phyloP scores from a whole-genome alignment of 1,284 basidiomycete genomes.

The Tetrapyrgos nigripes region DNA sequence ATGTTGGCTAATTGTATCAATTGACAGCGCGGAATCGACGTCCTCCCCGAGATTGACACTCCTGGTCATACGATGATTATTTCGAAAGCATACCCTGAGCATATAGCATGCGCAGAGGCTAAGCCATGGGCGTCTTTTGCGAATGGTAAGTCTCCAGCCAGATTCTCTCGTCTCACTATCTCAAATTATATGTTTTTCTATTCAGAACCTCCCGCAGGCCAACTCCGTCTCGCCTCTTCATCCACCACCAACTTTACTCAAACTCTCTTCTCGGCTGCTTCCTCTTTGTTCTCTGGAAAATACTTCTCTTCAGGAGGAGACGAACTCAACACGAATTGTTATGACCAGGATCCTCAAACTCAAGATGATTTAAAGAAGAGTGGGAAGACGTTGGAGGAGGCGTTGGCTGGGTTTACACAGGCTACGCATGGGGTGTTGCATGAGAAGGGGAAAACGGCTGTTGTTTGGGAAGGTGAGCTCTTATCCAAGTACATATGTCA shows the following conservation, averaged over 20 bases:
- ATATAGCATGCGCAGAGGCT: slow-evolving; percentile 73
- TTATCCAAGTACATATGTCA: too few relatives aligned
- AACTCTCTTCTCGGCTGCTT: too few relatives aligned
- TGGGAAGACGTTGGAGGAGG: slow-evolving; percentile 65
- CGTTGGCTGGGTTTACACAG: slow-evolving; percentile 48
- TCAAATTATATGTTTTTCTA: too few relatives aligned
- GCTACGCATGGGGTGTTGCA: slow-evolving; percentile 41
- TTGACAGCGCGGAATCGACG: slow-evolving; percentile 75
- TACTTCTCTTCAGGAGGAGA: slow-evolving; percentile 86
- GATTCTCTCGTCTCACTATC: too few relatives aligned
- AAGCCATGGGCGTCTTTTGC: slow-evolving; percentile 71
- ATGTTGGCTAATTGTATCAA: too few relatives aligned
- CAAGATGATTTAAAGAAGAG: slow-evolving; percentile 53
- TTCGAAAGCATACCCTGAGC: slow-evolving; percentile 68
- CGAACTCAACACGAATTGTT: slow-evolving; percentile 79
- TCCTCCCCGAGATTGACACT: slow-evolving; percentile 76
- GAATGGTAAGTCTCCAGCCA: too few relatives aligned
- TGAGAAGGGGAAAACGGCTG: slow-evolving; percentile 46
- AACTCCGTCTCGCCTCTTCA: slow-evolving; percentile 71
- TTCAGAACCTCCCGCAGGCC: slow-evolving; percentile 87
- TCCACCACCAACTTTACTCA: too few relatives aligned
- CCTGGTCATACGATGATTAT: slow-evolving; percentile 84
- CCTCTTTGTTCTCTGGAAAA: too few relatives aligned
- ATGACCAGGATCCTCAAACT: slow-evolving; percentile 65
- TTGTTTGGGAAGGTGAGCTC: too few relatives aligned